phyloP scores from a whole-genome alignment of 2,329 filamentous ascomycete species.

The Lachnellula arida region DNA sequence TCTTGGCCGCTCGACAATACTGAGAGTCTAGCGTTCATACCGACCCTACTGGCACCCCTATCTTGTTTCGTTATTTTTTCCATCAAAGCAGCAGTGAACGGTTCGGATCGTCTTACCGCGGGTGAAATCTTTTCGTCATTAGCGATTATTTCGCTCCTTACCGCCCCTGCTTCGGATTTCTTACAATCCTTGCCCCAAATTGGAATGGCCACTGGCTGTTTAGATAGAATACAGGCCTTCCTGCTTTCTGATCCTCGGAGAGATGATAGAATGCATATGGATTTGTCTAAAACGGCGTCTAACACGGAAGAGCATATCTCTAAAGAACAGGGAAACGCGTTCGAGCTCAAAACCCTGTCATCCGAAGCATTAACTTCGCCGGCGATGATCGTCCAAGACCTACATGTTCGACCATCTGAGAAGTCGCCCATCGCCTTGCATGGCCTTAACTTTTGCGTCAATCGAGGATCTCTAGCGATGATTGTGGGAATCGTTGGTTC shows the following conservation, averaged over 20 bases:
- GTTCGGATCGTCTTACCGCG: constrained; percentile 5
- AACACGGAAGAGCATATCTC: not conserved
- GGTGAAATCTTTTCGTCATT: constrained; percentile 14
- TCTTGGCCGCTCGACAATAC: constrained; percentile 42
- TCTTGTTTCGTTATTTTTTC: constrained; percentile 14
- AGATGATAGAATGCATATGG: not conserved
- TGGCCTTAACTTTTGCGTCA: constrained; percentile 6
- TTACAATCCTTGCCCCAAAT: constrained; percentile 11
- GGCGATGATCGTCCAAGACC: constrained; percentile 1
- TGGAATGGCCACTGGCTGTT: constrained; percentile 11
- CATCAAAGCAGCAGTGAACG: constrained; percentile 10
- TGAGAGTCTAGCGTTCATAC: constrained; percentile 11
- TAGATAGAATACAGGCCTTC: constrained; percentile 15
- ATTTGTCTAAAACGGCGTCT: not conserved
- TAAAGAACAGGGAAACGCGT: not conserved
- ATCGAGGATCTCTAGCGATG: constrained; percentile 18
- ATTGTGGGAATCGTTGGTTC: constrained; percentile 30
- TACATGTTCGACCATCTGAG: not conserved
- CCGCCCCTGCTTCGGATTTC: constrained; percentile 10
- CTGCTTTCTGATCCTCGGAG: constrained; percentile 6
- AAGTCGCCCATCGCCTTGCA: constrained; percentile 1
- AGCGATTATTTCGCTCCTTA: constrained; percentile 16
- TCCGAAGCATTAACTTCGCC: not conserved
- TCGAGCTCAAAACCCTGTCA: not conserved
- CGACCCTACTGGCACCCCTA: constrained; percentile 10